A percentile compares a stretch with the other conserved stretches of the same genome.
These are phyloP conservation scores for Diospyros lotus DNA, from an alignment of 148 eudicot species.

Conservation along the genomic window DNA sequence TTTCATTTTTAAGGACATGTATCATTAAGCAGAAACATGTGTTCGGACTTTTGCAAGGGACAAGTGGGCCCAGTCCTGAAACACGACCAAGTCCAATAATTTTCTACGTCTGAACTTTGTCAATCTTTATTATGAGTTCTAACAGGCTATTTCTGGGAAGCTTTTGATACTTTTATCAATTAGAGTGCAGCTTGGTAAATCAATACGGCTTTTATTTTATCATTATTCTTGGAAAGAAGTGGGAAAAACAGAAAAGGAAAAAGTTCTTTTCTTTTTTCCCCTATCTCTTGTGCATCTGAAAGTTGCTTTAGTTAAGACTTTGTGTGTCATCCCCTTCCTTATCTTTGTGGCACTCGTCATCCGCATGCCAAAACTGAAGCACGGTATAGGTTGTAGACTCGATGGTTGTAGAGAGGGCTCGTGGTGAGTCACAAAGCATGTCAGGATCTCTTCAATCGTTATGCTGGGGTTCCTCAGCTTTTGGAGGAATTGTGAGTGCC, in stretches of 20 bases:
- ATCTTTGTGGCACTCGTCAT: neutral
- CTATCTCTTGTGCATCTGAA: neutral
- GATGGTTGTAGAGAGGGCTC: slow-evolving; percentile 99
- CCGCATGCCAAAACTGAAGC: slow-evolving; percentile 25
- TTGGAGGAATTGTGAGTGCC: slow-evolving; percentile 92
- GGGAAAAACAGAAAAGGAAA: too few species aligned
- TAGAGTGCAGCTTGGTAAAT: neutral
- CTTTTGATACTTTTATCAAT: neutral
- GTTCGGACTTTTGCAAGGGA: too few species aligned
- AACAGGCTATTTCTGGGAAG: neutral
- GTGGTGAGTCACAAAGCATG: slow-evolving; percentile 96
- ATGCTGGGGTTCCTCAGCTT: slow-evolving; percentile 98
- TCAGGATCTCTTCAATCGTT: slow-evolving; percentile 98
- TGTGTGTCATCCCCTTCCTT: neutral
- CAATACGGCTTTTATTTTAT: neutral
- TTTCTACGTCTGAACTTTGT: too few species aligned
- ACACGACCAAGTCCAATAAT: too few species aligned
- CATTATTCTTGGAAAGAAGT: neutral
- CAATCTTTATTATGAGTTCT: too few species aligned
- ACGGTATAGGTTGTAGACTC: slow-evolving; percentile 96
- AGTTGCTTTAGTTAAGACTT: neutral
- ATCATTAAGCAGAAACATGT: too few species aligned
- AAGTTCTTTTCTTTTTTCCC: neutral
- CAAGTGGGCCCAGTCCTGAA: too few species aligned
- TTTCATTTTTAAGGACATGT: too few species aligned